Conservation (phyloP, 2,329 filamentous ascomycete genomes). For the Ophidiomyces ophidiicola region DNA sequence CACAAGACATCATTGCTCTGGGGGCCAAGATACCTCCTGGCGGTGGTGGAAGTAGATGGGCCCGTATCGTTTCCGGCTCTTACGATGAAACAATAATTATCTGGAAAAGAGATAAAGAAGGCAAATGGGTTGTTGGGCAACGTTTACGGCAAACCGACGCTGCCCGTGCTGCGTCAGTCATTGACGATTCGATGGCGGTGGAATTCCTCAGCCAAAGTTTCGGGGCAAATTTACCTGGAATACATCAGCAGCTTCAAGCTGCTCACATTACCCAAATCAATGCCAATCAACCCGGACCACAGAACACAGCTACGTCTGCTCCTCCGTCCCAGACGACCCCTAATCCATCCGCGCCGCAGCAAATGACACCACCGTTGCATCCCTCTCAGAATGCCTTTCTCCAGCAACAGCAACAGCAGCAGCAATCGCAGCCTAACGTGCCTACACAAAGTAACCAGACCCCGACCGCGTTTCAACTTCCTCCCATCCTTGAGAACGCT, state of each 20-base stretch:
- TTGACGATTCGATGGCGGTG: constrained; percentile 11
- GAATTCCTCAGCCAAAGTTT: constrained; percentile 6
- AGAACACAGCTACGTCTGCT: neutral
- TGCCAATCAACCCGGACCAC: neutral
- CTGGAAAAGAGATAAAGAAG: constrained; percentile 77
- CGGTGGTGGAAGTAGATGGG: constrained; percentile 77
- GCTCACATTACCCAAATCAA: neutral
- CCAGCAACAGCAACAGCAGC: neutral
- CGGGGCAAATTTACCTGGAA: neutral
- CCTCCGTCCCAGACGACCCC: neutral
- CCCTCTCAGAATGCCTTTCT: constrained; percentile 15
- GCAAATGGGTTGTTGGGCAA: constrained; percentile 70
- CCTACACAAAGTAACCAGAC: neutral
- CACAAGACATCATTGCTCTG: constrained; percentile 59
- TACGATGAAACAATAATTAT: constrained; percentile 95
- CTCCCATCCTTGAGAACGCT: constrained; percentile 1
- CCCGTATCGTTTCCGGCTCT: constrained; percentile 89
- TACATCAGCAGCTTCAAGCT: neutral
- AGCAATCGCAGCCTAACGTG: neutral
- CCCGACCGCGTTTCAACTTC: neutral
- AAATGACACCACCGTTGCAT: constrained; percentile 23
- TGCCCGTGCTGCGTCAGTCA: constrained; percentile 24
- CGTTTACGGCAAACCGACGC: constrained; percentile 54
- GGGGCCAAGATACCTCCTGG: constrained; percentile 83
- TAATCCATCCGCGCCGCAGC: neutral